phyloP scores from a whole-genome alignment of 2,329 filamentous ascomycete species.

The Xylariaceae sp. region DNA sequence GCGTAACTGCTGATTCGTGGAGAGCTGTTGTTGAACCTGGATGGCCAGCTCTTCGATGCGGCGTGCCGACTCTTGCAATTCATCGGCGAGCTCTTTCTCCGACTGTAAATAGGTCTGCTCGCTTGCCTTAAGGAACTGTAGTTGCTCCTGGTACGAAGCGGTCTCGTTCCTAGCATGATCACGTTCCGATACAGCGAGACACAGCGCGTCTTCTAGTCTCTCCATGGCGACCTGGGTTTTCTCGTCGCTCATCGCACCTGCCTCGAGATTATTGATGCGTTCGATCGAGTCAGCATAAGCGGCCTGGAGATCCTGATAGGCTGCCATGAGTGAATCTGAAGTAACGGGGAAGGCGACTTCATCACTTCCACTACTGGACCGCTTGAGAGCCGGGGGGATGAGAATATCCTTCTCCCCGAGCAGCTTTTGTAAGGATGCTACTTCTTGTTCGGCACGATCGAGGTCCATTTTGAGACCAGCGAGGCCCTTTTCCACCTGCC shows the following conservation, averaged over 20 bases:
- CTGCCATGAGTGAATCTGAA: conserved; percentile 69
- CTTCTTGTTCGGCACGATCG: conserved; percentile 92
- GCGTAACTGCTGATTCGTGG: conserved; percentile 73
- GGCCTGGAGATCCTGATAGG: conserved; percentile 73
- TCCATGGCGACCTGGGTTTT: conserved; percentile 62
- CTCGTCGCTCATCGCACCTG: conserved; percentile 48
- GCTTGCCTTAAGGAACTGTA: conserved; percentile 54
- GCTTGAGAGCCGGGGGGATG: conserved; percentile 60
- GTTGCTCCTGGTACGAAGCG: conserved; percentile 58
- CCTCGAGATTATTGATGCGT: conserved; percentile 64
- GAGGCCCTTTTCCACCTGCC: conserved; percentile 89
- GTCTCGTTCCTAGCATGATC: conserved; percentile 69
- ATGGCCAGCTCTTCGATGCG: conserved; percentile 76
- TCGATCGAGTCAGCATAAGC: conserved; percentile 65
- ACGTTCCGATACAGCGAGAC: conserved; percentile 67
- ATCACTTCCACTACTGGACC: conserved; percentile 39
- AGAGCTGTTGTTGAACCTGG: conserved; percentile 77
- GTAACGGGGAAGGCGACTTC: conserved; percentile 52
- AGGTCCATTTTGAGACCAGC: conserved; percentile 92
- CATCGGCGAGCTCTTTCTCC: conserved; percentile 63
- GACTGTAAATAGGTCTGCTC: conserved; percentile 57
- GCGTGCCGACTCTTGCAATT: conserved; percentile 70
- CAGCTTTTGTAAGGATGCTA: conserved; percentile 73
- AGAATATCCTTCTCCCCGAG: conserved; percentile 81
- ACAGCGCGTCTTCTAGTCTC: conserved; percentile 66